These are phyloP conservation scores for Vinca minor DNA, from an alignment of 257 asterid genomes.

Conservation along the genomic window DNA sequence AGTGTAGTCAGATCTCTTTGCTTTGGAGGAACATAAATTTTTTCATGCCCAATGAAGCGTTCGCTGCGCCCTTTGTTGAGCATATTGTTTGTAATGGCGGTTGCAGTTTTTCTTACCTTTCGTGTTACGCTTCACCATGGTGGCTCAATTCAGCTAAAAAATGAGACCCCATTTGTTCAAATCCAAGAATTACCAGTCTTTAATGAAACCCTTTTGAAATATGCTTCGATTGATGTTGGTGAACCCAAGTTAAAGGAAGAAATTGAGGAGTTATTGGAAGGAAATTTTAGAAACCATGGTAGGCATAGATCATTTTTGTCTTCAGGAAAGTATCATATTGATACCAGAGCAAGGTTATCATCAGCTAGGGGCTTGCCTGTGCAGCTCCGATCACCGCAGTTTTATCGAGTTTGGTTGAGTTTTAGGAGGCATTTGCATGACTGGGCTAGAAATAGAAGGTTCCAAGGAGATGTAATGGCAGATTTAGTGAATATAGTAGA, in stretches of 20 bases:
- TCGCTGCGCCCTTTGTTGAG: conserved; percentile 50
- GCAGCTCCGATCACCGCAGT: conserved; percentile 67
- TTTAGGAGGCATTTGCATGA: conserved; percentile 48
- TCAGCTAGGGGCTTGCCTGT: conserved; percentile 43
- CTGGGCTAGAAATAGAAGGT: conserved; percentile 66
- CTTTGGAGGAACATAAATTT: too few species aligned
- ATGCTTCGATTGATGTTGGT: conserved; percentile 55
- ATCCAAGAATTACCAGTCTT: conserved; percentile 22
- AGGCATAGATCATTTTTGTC: conserved; percentile 73
- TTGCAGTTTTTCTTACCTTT: conserved; percentile 42
- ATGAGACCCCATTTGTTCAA: conserved; percentile 26
- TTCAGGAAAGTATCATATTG: conserved; percentile 48
- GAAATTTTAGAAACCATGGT: conserved; percentile 52
- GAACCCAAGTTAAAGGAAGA: conserved; percentile 63
- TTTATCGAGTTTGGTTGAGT: conserved; percentile 54
- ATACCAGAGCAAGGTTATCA: conserved; percentile 38
- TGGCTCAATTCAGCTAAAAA: conserved; percentile 37
- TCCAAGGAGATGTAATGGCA: conserved; percentile 37
- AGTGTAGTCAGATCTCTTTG: conserved; percentile 15
- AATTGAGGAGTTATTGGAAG: conserved; percentile 62
- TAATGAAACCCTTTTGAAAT: conserved; percentile 57
- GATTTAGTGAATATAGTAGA: conserved; percentile 35
- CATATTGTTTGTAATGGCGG: conserved; percentile 39
- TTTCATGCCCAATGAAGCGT: conserved; percentile 48
- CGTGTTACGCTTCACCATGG: conserved; percentile 39